Evolutionary conservation across 1,284 basidiomycete species (phyloP), one percentile per base, ranked within the genome.

Genomic region (Caloboletus firmus): DNA sequence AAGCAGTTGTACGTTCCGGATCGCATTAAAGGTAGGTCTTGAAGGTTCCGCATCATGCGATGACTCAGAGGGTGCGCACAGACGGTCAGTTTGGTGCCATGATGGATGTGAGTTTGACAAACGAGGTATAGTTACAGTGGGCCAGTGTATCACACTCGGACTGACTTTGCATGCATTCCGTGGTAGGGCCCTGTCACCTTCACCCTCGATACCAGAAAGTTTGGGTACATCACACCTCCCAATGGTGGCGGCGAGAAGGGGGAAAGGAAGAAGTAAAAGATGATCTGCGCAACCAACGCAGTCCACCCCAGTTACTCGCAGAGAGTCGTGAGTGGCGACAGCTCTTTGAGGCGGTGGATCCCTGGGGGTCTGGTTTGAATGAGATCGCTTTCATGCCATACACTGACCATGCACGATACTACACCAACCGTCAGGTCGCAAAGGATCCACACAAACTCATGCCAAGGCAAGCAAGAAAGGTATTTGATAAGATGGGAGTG

Each of bases 81-180:
- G 92, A 95, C 69, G 93, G 93, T n/a, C 78, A 78, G 63, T 95
- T 96, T 68, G 93, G 93, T 32, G 93, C 93, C 5, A 95, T 95
- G 93, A 95, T 95, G 93, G 81, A 86, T 54, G 91, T 96, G 47
- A 82, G 78, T 55, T 73, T 95, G 51, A 87, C 81, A 35, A 96
- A 96, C 68, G 93, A 95, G 75, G 92, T 89, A 69, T 52, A 77
- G 67, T 45, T 11, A 34, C 18, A 10, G 17, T 24, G 5, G n/a
- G 15, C 28, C 28, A n/a, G 30, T 9, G 11, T 17, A 13, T 50
- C 35, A 18, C 49, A 30, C 30, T 47, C 6, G 49, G 12, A 46
- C 50, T 47, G 49, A 56, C 20, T n/a, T 17, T 30, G 42, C 31
- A 26, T 36, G 35, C 32, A 15, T 26, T 5, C 28, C 55, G 10